Conservation (phyloP, 2,329 filamentous ascomycete genomes). For the Rosellinia necatrix region DNA sequence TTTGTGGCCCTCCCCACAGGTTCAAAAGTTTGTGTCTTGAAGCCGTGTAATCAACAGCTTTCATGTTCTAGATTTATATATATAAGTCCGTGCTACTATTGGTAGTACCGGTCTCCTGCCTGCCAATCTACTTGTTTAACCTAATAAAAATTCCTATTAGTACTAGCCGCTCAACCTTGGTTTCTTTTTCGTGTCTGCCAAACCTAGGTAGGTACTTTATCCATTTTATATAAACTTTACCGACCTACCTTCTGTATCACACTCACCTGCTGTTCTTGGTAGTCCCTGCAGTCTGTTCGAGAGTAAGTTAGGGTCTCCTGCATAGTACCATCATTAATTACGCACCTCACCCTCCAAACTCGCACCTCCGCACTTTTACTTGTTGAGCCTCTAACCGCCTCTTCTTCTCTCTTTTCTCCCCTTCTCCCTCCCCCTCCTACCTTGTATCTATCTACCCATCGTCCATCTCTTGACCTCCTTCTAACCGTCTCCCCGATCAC, state of each 20-base stretch:
- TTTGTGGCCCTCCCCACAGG: neutral
- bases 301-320: too few relatives aligned
- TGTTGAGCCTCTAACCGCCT: conserved; percentile 17
- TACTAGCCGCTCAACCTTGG: too few relatives aligned
- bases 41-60: neutral
- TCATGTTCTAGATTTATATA: too few relatives aligned
- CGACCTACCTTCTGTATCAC: neutral
- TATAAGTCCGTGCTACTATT: too few relatives aligned
- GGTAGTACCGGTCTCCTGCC: neutral
- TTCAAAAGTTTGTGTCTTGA: conserved; percentile 3
- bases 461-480: neutral
- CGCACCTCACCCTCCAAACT: neutral
- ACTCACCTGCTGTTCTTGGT: neutral
- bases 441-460: neutral
- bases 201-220: too few relatives aligned
- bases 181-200: too few relatives aligned
- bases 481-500: neutral
- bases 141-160: too few relatives aligned
- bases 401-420: neutral
- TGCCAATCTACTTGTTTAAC: neutral
- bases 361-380: conserved; percentile 5
- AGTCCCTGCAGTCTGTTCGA: neutral
- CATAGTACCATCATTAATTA: neutral
- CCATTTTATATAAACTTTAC: neutral
- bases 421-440: neutral